Conservation (phyloP, 169 alveolate species). For the Toxoplasma gondii region DNA sequence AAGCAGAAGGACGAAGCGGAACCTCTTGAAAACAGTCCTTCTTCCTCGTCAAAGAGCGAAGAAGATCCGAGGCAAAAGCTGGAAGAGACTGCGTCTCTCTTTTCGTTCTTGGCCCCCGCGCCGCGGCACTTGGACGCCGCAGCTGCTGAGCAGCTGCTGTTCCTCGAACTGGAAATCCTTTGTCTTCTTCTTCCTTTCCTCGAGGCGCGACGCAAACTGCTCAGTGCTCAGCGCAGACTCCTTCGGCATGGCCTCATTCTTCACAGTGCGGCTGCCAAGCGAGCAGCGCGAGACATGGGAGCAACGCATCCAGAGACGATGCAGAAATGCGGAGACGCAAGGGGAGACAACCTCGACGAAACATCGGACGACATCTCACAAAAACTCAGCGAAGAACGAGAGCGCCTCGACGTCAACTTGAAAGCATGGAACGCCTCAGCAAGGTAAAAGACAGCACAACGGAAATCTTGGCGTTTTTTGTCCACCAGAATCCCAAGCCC, state of each 20-base stretch:
- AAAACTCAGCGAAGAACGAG: neutral
- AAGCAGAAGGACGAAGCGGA: no score
- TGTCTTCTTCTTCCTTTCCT: neutral
- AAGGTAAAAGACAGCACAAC: neutral
- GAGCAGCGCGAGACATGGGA: neutral
- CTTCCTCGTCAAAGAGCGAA: no score
- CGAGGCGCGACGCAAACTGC: neutral
- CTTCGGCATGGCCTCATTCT: neutral
- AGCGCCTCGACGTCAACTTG: neutral
- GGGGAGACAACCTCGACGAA: neutral
- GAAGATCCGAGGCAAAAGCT: neutral
- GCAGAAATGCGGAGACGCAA: neutral
- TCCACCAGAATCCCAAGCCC: neutral
- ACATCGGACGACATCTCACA: neutral
- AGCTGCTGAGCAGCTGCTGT: neutral
- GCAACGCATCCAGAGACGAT: neutral
- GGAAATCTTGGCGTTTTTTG: neutral
- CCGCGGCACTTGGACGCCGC: neutral
- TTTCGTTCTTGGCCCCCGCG: neutral
- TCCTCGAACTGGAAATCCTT: neutral
- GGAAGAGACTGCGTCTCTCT: neutral
- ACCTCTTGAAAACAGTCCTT: no score
- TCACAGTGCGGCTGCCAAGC: neutral
- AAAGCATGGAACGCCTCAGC: constrained; percentile 16
- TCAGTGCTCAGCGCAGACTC: neutral